Percentiles rank a stretch among this genome's conserved stretches.
These are phyloP conservation scores for Penicillium herquei DNA, from an alignment of 495 filamentous ascomycete genomes.

Conservation along the genomic window DNA sequence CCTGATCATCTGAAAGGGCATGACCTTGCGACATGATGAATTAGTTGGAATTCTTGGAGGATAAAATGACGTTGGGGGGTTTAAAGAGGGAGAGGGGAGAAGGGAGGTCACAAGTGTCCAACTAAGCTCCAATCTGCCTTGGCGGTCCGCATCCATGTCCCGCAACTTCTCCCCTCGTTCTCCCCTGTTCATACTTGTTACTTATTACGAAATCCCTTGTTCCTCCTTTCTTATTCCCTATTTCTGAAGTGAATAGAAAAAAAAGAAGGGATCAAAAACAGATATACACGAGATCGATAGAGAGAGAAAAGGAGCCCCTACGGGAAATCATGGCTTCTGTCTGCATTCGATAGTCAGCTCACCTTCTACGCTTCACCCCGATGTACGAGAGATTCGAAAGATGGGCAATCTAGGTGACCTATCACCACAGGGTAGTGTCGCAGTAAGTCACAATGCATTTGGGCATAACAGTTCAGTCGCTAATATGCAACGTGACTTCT, in stretches of 20 bases:
- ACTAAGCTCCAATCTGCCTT: constrained; percentile 29
- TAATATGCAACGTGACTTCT: constrained; percentile 5
- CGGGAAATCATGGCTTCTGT: constrained; percentile 24
- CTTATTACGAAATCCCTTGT: constrained; percentile 5
- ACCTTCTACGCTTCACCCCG: constrained; percentile 13
- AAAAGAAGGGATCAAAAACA: background rate
- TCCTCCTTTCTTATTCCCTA: constrained; percentile 1
- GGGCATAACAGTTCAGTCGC: background rate
- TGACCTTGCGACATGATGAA: constrained; percentile 84
- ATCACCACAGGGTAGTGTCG: constrained; percentile 83
- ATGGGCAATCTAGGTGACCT: constrained; percentile 81
- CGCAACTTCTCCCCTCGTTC: constrained; percentile 11
- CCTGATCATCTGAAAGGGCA: constrained; percentile 97
- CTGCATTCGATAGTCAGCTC: constrained; percentile 18
- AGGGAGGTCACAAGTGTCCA: constrained; percentile 20
- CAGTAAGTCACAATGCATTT: constrained; percentile 52
- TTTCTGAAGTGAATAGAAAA: background rate
- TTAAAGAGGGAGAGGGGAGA: constrained; percentile 3
- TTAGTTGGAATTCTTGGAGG: constrained; percentile 10
- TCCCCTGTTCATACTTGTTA: background rate
- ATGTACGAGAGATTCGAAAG: constrained; percentile 33
- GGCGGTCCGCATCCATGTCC: constrained; percentile 22
- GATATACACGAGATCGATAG: no score
- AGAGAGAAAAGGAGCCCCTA: background rate
- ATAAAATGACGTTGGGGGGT: constrained; percentile 23